phyloP scores from a whole-genome alignment of 1,284 basidiomycete genomes.

The Ustilago esculenta region DNA sequence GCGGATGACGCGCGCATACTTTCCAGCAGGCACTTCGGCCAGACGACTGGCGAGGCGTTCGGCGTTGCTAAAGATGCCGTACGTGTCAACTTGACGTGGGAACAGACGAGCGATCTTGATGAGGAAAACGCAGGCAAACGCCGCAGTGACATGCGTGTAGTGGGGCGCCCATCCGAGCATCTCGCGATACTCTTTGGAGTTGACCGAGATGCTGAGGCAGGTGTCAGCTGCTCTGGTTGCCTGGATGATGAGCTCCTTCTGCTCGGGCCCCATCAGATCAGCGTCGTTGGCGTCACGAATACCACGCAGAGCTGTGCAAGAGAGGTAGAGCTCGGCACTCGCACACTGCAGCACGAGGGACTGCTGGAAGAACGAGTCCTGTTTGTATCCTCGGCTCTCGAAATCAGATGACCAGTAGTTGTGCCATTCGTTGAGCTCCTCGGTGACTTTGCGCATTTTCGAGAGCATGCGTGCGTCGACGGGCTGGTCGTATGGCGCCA shows the following conservation, averaged over 20 bases:
- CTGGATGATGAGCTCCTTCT: constrained; percentile 90
- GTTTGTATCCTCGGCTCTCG: constrained; percentile 79
- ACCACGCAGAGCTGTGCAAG: constrained; percentile 88
- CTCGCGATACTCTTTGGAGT: constrained; percentile 79
- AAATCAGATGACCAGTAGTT: constrained; percentile 81
- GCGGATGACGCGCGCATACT: constrained; percentile 45
- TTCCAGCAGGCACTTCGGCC: constrained; percentile 79
- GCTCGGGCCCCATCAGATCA: constrained; percentile 93
- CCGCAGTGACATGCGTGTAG: constrained; percentile 87
- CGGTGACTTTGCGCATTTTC: constrained; percentile 84
- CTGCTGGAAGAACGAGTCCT: constrained; percentile 83
- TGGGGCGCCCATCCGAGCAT: constrained; percentile 88
- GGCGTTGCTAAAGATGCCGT: constrained; percentile 78
- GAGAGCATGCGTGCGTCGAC: constrained; percentile 83
- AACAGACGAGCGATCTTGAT: constrained; percentile 90
- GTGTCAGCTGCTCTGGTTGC: constrained; percentile 89
- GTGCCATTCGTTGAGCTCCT: constrained; percentile 88
- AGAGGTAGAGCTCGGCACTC: constrained; percentile 91
- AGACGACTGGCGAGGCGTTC: constrained; percentile 83
- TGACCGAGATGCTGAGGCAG: constrained; percentile 82
- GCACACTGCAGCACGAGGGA: constrained; percentile 86
- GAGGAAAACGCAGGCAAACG: constrained; percentile 89
- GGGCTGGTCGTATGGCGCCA: constrained; percentile 84
- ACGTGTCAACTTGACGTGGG: constrained; percentile 80
- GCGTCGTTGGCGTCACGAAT: constrained; percentile 73